phyloP scores from a whole-genome alignment of 2,329 filamentous ascomycete genomes.

The Fusarium paranaense region DNA sequence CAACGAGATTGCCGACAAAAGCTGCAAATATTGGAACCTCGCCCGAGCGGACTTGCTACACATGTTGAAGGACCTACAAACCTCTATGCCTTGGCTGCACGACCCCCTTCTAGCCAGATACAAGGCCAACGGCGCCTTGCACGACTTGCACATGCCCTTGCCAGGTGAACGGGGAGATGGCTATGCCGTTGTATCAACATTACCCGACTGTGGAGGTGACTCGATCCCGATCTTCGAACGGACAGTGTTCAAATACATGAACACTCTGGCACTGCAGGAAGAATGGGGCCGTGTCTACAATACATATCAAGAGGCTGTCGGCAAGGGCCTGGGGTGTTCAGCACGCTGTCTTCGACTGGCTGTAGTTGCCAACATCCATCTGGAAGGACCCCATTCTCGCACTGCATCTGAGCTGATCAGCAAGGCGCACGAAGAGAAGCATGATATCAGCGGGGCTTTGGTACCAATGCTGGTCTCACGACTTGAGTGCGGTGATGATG shows the following conservation, averaged over 20 bases:
- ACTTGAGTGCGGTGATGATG: slow-evolving; percentile 49
- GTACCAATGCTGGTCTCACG: slow-evolving; percentile 54
- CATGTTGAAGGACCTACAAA: slow-evolving; percentile 45
- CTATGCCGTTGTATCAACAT: slow-evolving; percentile 12
- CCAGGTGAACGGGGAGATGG: slow-evolving; percentile 27
- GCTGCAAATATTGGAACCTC: slow-evolving; percentile 51
- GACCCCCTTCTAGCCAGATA: slow-evolving; percentile 40
- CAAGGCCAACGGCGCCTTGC: slow-evolving; percentile 29
- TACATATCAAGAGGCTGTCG: slow-evolving; percentile 50
- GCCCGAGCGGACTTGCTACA: slow-evolving; percentile 32
- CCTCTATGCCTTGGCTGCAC: slow-evolving; percentile 38
- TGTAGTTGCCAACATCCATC: slow-evolving; percentile 56
- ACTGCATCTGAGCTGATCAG: slow-evolving; percentile 55
- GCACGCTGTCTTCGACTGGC: slow-evolving; percentile 60
- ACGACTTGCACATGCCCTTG: slow-evolving; percentile 33
- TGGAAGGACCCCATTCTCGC: slow-evolving; percentile 43
- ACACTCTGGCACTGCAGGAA: slow-evolving; percentile 49
- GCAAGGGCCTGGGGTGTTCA: slow-evolving; percentile 50
- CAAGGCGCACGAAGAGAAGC: slow-evolving; percentile 53
- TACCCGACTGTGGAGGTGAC: slow-evolving; percentile 35
- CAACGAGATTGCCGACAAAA: slow-evolving; percentile 43
- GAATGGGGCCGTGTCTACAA: slow-evolving; percentile 49
- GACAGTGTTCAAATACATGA: slow-evolving; percentile 51
- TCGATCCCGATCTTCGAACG: slow-evolving; percentile 38
- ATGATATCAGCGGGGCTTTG: slow-evolving; percentile 55